Conservation (phyloP, 805 yeast genomes). For the Tetrapisispora iriomotensis region DNA sequence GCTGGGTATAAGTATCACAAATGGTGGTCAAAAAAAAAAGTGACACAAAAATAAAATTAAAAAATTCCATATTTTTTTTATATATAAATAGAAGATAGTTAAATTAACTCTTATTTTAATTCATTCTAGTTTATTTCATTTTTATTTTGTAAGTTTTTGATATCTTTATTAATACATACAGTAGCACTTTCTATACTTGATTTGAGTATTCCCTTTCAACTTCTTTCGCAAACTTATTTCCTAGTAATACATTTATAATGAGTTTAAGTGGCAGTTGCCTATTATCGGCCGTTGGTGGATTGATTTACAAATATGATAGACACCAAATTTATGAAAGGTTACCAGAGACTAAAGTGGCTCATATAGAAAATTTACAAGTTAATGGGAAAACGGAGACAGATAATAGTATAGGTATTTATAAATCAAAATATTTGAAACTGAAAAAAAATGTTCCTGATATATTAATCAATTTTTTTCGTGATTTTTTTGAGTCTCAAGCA, state of each 20-base stretch:
- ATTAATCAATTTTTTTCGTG: constrained; percentile 16
- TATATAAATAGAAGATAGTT: no score
- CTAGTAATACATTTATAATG: constrained; percentile 11
- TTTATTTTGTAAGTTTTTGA: no score
- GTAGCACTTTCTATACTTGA: no score
- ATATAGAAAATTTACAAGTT: constrained; percentile 4
- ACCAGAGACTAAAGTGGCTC: constrained; percentile 9
- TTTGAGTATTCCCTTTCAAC: no score
- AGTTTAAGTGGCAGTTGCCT: constrained; percentile 25
- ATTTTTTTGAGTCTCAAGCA: constrained; percentile 15
- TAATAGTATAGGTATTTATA: constrained; percentile 9
- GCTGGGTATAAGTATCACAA: no score
- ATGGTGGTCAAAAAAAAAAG: no score
- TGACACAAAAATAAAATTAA: no score
- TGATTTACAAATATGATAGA: constrained; percentile 20
- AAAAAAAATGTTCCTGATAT: constrained; percentile 8
- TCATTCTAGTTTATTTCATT: no score
- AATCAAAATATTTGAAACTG: constrained; percentile 8
- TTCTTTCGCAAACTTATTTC: background rate
- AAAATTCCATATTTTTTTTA: no score
- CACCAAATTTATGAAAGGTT: constrained; percentile 16
- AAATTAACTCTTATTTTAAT: no score
- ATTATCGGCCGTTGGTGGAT: constrained; percentile 24
- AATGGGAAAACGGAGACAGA: no score
- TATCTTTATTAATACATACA: no score